Conservation (phyloP, 116 monocot species). For the Phalaenopsis hybrid region DNA sequence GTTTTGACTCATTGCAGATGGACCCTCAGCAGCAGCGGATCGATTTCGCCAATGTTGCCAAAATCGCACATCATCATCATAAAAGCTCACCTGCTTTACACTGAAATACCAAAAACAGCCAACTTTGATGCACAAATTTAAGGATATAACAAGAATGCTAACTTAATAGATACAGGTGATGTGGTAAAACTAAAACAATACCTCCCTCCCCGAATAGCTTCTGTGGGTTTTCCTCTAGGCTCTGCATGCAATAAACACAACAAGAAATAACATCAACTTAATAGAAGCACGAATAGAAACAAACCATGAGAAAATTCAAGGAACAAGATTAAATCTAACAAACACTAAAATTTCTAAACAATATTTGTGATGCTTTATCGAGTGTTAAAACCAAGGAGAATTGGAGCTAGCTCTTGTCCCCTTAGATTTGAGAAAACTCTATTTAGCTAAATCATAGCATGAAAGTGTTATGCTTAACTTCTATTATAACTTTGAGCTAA, state of each 20-base stretch:
- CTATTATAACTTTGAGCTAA: too few relatives aligned
- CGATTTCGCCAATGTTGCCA: constrained; percentile 96
- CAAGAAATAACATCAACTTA: not conserved
- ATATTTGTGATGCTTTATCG: not conserved
- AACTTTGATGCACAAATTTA: constrained; percentile 3
- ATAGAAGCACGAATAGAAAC: not conserved
- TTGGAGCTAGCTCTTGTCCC: too few relatives aligned
- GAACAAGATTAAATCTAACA: not conserved
- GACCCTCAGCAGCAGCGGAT: constrained; percentile 86
- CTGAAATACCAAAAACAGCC: constrained; percentile 22
- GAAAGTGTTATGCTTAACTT: too few relatives aligned
- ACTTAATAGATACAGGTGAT: not conserved
- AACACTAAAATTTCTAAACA: not conserved
- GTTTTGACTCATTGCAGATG: constrained; percentile 59
- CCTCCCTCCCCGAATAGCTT: constrained; percentile 97
- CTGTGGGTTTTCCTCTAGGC: constrained; percentile 79
- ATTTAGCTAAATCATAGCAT: too few relatives aligned
- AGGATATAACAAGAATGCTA: constrained; percentile 8
- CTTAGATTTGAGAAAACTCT: too few relatives aligned
- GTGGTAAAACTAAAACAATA: constrained; percentile 25
- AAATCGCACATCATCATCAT: constrained; percentile 93
- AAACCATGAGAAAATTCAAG: not conserved
- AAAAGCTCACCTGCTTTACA: constrained; percentile 97
- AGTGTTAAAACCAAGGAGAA: too few relatives aligned
- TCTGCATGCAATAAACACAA: constrained; percentile 38